phyloP scores from a whole-genome alignment of 108 stramenopile genomes.

The Epithemia pelagica region DNA sequence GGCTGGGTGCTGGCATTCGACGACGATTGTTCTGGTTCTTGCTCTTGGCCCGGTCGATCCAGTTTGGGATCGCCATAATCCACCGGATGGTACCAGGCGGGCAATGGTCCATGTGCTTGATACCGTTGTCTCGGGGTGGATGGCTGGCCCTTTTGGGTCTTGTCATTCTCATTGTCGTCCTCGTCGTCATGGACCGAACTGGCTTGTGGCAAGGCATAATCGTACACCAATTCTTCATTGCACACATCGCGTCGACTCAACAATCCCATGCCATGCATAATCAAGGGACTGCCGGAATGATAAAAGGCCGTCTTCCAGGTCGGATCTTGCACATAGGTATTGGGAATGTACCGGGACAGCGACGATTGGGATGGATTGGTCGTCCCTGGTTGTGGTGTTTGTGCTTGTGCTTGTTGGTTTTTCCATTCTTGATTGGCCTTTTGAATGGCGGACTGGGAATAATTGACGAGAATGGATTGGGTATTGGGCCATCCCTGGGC shows the following conservation, averaged over 20 bases:
- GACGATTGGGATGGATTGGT: not conserved
- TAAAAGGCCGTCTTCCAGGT: constrained; percentile 28
- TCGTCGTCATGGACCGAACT: no score
- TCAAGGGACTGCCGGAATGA: constrained; percentile 44
- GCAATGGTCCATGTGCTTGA: not conserved
- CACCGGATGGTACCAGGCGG: not conserved
- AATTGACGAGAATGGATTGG: constrained; percentile 62
- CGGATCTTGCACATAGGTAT: constrained; percentile 67
- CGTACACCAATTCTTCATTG: constrained; percentile 82
- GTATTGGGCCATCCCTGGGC: constrained; percentile 41
- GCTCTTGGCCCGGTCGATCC: no score
- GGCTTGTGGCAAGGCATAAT: constrained; percentile 55
- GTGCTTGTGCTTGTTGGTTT: constrained; percentile 14
- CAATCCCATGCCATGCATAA: constrained; percentile 79
- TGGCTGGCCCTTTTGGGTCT: no score
- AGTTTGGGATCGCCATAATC: not conserved
- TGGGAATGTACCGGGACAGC: constrained; percentile 50
- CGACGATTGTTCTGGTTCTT: no score
- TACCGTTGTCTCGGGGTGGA: no score
- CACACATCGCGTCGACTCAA: constrained; percentile 50
- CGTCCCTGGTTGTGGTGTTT: constrained; percentile 7
- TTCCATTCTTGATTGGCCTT: not conserved
- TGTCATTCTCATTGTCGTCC: no score
- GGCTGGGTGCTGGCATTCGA: no score
- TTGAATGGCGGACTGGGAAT: constrained; percentile 41